Evolutionary conservation across 495 filamentous ascomycete genomes (phyloP).

Genomic region (Xylaria scruposa): DNA sequence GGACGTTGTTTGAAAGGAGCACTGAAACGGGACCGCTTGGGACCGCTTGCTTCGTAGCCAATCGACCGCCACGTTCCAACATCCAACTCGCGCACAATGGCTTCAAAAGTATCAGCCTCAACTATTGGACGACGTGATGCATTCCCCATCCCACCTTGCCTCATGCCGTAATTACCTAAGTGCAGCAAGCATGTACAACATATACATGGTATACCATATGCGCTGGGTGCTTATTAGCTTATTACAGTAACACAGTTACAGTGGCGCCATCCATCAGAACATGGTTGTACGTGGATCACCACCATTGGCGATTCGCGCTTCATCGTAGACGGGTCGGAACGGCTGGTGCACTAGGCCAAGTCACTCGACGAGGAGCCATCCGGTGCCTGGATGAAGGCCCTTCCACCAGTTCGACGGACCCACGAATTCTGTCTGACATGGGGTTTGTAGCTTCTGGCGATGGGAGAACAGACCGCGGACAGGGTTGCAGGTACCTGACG

Average conservation of each 20-base stretch:
- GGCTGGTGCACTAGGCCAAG: constrained; percentile 16
- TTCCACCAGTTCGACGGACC: constrained; percentile 12
- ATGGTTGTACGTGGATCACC: constrained; percentile 35
- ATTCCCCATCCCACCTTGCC: background rate
- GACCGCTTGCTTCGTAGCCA: constrained; percentile 21
- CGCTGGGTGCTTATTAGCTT: constrained; percentile 28
- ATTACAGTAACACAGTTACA: constrained; percentile 22
- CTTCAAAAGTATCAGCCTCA: background rate
- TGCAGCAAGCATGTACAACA: constrained; percentile 36
- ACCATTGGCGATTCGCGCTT: constrained; percentile 35
- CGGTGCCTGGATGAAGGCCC: background rate
- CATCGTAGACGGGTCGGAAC: background rate
- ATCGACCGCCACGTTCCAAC: constrained; percentile 15
- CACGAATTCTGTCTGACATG: constrained; percentile 13
- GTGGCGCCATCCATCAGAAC: constrained; percentile 31
- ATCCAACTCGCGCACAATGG: constrained; percentile 17
- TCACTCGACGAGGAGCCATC: constrained; percentile 16
- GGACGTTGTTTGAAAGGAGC: constrained; percentile 6
- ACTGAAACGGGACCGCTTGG: constrained; percentile 23
- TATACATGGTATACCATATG: background rate
- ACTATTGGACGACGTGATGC: constrained; percentile 14
- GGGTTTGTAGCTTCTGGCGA: background rate
- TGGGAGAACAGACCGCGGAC: background rate
- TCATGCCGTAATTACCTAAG: background rate
- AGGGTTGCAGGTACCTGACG: constrained; percentile 13